Evolutionary conservation across 2,329 filamentous ascomycete species (phyloP), one percentile per base, ranked within the genome.

Genomic region (Ophiostoma triangulosporum): DNA sequence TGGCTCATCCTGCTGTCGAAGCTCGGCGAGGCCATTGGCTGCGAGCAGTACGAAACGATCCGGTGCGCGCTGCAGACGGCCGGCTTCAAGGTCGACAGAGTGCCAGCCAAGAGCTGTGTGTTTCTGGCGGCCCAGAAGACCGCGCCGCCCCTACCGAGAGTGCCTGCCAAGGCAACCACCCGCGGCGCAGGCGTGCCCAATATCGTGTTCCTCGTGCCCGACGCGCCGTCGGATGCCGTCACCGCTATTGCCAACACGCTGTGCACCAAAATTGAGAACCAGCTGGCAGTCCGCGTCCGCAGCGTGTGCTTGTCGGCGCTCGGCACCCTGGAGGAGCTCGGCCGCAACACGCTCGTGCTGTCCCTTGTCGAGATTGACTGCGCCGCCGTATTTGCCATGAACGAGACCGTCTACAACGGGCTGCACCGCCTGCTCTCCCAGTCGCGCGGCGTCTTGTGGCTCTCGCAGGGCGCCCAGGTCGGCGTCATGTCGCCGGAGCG

Each of bases 371-470:
- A 79, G 46, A 40, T 58, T 3, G 59, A 60, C 4, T 26, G 54
- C 1, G 56, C 64, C 6, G 51, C 65, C 1, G 53, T 77, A 27
- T 72, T 70, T 56, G 54, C 62, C 32, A 72, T 75, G 65, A 59
- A 58, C 2, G 60, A 68, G 9, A 11, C 58, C 0, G 61, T 68
- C 4, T 80, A 76, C 56, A 51, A 64, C 0, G 38, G 59, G 1
- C 67, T 80, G 27, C 67, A 71, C 27, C 57, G 59, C 0, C 59
- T 80, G 15, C 60, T 73, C 3, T 59, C 61, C 4, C 52, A 51
- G 1, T 63, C 69, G 1, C 66, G 64, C 15, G 65, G 68, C 2
- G 58, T 78, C 1, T 48, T 79, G 1, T 80, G 76, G 74, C 56
- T 76, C 17, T 73, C 73, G 0, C 62, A 63, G 0, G 70, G 69